Evolutionary conservation across 1,284 basidiomycete genomes (phyloP), one percentile per base, ranked within the genome.

Genomic region (Grifola frondosa): DNA sequence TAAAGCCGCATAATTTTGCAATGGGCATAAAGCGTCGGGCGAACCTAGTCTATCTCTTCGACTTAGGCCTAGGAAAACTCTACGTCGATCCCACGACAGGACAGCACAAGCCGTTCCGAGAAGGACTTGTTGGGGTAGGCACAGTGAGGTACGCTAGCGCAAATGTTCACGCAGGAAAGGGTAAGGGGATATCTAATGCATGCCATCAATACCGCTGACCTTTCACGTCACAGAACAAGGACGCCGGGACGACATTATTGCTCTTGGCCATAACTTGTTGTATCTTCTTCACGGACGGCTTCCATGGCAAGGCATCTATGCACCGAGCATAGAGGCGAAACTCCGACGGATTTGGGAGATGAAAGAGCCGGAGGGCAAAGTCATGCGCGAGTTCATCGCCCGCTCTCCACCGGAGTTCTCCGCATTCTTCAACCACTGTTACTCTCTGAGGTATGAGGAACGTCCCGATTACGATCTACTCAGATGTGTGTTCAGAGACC

Each of bases 221-320:
- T 9, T 13, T 6, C 11, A 4, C 12, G 10, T 12, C 15, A 6
- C 24, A 58, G 56, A 56, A 31, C 46, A 33, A 4, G 46, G 53
- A 12, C 53, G 55, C 10, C 39, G 50, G 5, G 56, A 58, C 17
- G 56, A 58, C 36, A 16, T 58, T 8, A 53, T 53, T 29, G 46
- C 50, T 8, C 20, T 53, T 13, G 44, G 53, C 5, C 44, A 38
- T n/a, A 29, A 45, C 26, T 37, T 57, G 0, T 13, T 55, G 5
- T 53, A 44, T 24, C 41, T 57, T 7, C 32, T 49, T 28, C 48
- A 56, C 21, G 53, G 51, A 6, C n/a, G 25, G 7, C 42, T 57
- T 4, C 55, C 55, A 7, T 57, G 54, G 55, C 34, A 50, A 40
- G 44, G 32, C 11, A 30, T 49, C 29, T 41, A 32, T 15, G 17